Evolutionary conservation across 805 yeast species (phyloP).

Genomic region (Suhomyces prunicola): DNA sequence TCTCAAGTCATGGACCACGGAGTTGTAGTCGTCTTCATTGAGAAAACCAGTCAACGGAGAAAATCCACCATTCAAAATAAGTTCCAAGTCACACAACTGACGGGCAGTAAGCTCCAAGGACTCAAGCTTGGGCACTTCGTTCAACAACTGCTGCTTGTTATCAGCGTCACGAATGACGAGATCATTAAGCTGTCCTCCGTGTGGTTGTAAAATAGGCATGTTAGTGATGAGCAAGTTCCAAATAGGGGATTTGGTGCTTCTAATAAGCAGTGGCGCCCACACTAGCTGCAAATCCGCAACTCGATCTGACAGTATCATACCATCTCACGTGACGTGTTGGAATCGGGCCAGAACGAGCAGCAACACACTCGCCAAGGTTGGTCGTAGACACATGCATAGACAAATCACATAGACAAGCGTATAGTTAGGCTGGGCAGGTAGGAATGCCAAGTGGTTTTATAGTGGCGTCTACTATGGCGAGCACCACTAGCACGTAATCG

Average conservation of each 20-base stretch:
- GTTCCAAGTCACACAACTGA: slow-evolving; percentile 89
- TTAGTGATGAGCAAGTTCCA: slow-evolving; percentile 1
- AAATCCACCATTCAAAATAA: slow-evolving; percentile 90
- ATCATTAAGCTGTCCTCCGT: slow-evolving; percentile 89
- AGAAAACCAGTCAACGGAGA: slow-evolving; percentile 76
- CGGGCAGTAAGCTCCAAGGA: slow-evolving; percentile 68
- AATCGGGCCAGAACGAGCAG: neutral
- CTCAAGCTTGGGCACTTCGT: slow-evolving; percentile 53
- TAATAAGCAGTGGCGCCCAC: neutral
- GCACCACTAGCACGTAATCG: neutral
- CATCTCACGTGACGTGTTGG: slow-evolving; percentile 5
- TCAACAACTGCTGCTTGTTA: slow-evolving; percentile 51
- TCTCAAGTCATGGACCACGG: slow-evolving; percentile 68
- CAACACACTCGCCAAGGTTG: too few relatives aligned
- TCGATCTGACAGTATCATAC: slow-evolving; percentile 2
- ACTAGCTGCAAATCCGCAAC: neutral
- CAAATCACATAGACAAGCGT: too few relatives aligned
- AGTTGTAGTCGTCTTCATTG: slow-evolving; percentile 61
- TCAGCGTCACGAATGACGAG: slow-evolving; percentile 76
- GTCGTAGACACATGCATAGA: too few relatives aligned
- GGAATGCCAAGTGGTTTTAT: neutral
- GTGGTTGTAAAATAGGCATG: slow-evolving; percentile 72
- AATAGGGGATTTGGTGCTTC: neutral
- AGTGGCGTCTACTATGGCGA: neutral
- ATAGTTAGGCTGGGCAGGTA: neutral